Conservation (phyloP, 805 yeast genomes). For the Ogataea paradorogensis region DNA sequence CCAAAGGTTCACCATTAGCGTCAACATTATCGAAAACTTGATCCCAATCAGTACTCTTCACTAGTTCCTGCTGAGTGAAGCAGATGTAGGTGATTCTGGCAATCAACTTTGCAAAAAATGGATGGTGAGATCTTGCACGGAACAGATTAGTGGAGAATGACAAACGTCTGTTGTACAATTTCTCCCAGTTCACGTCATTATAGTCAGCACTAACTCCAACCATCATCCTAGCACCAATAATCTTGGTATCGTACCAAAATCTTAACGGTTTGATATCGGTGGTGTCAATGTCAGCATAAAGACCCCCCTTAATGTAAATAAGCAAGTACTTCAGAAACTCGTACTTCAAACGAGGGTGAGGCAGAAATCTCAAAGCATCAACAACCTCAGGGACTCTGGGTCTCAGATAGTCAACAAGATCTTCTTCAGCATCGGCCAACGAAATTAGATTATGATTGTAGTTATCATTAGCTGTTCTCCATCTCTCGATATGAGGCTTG, state of each 20-base stretch:
- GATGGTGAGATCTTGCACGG: conserved; percentile 27
- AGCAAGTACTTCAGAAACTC: conserved; percentile 55
- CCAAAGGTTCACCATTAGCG: conserved; percentile 34
- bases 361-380: conserved; percentile 47
- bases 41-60: conserved; percentile 30
- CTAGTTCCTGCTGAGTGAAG: conserved; percentile 24
- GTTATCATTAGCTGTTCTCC: conserved; percentile 32
- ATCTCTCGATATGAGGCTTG: conserved; percentile 32
- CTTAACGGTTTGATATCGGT: conserved; percentile 46
- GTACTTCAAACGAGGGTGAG: conserved; percentile 47
- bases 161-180: conserved; percentile 25
- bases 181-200: conserved; percentile 25
- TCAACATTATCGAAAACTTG: conserved; percentile 29
- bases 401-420: conserved; percentile 26
- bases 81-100: conserved; percentile 31
- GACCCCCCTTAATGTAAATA: conserved; percentile 54
- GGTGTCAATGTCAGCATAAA: conserved; percentile 62
- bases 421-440: conserved; percentile 29
- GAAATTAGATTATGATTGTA: conserved; percentile 31
- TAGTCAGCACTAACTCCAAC: conserved; percentile 24
- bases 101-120: conserved; percentile 25
- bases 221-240: conserved; percentile 15
- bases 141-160: conserved; percentile 21
- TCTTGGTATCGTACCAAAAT: conserved; percentile 25
- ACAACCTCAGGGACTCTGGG: conserved; percentile 48